phyloP scores from a whole-genome alignment of 169 alveolate species.

The Besnoitia besnoiti region DNA sequence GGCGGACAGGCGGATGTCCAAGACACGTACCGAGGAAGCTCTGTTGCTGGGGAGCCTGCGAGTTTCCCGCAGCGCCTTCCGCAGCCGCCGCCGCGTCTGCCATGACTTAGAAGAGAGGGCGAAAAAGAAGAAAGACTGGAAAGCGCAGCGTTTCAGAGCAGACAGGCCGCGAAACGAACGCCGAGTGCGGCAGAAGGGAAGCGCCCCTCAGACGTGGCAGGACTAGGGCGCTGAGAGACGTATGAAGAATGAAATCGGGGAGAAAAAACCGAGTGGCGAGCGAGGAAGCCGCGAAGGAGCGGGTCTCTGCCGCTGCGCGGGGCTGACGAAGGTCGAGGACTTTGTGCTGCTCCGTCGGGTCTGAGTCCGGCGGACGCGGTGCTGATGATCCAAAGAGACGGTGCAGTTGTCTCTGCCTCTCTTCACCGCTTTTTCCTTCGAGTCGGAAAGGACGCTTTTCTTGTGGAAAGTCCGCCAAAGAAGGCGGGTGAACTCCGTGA shows the following conservation, averaged over 20 bases:
- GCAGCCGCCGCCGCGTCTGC: neutral
- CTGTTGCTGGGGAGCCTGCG: slow-evolving; percentile 12
- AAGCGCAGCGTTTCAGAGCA: neutral
- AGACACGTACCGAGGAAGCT: neutral
- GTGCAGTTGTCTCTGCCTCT: no score
- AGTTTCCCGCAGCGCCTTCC: neutral
- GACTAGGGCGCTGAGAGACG: neutral
- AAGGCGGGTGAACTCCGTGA: no score
- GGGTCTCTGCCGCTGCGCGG: no score
- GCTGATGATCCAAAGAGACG: no score
- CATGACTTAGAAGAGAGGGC: neutral
- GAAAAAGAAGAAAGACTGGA: neutral
- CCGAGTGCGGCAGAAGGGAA: neutral
- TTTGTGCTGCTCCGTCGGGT: no score
- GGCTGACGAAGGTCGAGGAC: no score
- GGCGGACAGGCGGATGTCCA: neutral
- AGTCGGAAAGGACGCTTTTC: no score
- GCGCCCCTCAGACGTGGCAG: neutral
- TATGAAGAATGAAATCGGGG: neutral
- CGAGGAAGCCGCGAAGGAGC: neutral
- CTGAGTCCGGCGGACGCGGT: no score
- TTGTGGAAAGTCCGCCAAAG: no score
- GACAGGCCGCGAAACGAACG: neutral
- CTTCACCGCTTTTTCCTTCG: no score
- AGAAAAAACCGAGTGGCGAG: neutral